These are phyloP conservation scores for Wallacemonas sp. DNA, from an alignment of 208 protist species.

Conservation along the genomic window DNA sequence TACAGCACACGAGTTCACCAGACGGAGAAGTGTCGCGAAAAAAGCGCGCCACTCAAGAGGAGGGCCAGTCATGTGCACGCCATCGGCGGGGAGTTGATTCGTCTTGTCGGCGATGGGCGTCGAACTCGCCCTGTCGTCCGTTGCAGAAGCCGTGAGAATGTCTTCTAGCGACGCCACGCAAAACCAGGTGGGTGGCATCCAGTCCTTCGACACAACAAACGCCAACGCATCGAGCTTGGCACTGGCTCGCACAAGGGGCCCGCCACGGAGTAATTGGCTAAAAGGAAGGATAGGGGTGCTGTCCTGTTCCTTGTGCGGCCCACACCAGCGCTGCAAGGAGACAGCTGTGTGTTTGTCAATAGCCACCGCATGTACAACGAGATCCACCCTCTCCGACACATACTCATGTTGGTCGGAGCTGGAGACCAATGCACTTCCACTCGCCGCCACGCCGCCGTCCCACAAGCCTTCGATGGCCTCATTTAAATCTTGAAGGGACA, in stretches of 20 bases:
- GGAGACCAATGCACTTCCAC: constrained; percentile 13
- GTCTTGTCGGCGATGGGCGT: neutral
- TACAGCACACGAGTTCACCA: constrained; percentile 5
- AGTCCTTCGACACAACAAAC: neutral
- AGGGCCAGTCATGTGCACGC: neutral
- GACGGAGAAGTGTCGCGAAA: neutral
- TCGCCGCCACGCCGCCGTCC: constrained; percentile 12
- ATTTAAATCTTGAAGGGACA: constrained; percentile 8
- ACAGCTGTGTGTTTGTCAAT: neutral
- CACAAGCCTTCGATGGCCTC: constrained; percentile 3
- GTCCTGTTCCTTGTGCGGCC: neutral
- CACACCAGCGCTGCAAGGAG: neutral
- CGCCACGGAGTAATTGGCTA: neutral
- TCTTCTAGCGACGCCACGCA: constrained; percentile 2
- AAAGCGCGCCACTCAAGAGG: constrained; percentile 3
- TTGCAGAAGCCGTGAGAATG: neutral
- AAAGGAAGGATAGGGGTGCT: neutral
- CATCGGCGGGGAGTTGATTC: neutral
- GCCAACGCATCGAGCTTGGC: neutral
- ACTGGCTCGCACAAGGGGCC: neutral
- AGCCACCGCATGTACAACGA: constrained; percentile 5
- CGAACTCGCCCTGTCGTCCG: neutral
- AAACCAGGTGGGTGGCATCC: constrained; percentile 13
- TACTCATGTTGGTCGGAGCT: neutral
- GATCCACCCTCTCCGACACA: neutral